These are phyloP conservation scores for Vitis rupestris DNA, from an alignment of 164 flowering plant genomes.

Conservation along the genomic window DNA sequence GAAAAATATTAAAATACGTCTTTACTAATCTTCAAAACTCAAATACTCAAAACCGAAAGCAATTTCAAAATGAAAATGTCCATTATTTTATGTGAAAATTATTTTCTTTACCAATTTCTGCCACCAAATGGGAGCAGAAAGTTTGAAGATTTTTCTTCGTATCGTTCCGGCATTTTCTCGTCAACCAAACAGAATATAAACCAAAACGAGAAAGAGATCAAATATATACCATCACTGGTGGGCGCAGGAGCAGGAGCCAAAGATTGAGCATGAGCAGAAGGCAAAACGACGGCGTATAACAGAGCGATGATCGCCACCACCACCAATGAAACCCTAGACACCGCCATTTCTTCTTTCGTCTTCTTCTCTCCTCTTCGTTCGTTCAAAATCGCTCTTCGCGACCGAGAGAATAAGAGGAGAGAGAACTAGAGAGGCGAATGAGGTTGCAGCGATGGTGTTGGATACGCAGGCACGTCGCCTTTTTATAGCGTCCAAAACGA, in stretches of 20 bases:
- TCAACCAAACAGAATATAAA: not conserved
- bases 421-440: not conserved
- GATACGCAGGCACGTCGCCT: too few relatives aligned
- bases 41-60: too few relatives aligned
- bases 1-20: too few relatives aligned
- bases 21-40: too few relatives aligned
- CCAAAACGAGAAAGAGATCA: not conserved
- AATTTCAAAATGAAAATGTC: too few relatives aligned
- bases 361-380: not conserved
- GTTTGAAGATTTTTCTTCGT: too few relatives aligned
- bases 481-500: too few relatives aligned
- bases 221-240: constrained; percentile 45
- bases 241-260: constrained; percentile 49
- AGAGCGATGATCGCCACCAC: constrained; percentile 22
- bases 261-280: constrained; percentile 31
- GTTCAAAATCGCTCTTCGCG: not conserved
- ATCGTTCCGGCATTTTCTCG: not conserved
- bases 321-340: constrained; percentile 24
- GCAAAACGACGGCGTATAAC: constrained; percentile 24
- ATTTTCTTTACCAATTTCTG: too few relatives aligned
- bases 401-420: not conserved
- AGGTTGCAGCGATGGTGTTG: too few relatives aligned
- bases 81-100: not conserved
- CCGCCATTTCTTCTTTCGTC: constrained; percentile 26
- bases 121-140: too few relatives aligned